These are phyloP conservation scores for Penicillium sp. DNA, from an alignment of 2,329 filamentous ascomycete species.

Conservation along the genomic window DNA sequence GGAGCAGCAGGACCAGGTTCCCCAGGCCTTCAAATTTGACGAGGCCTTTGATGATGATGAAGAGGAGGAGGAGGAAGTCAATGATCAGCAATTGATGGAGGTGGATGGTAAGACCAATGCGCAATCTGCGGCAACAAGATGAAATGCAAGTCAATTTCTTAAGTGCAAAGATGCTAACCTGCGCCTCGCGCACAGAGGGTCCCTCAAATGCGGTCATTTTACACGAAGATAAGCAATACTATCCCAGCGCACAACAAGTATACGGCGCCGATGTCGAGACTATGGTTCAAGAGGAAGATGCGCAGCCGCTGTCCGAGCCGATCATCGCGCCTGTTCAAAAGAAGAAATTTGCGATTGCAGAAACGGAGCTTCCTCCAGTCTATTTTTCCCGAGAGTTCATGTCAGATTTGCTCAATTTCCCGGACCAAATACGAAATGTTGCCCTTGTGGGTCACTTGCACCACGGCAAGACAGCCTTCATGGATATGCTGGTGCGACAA, in stretches of 20 bases:
- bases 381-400: slow-evolving; percentile 86
- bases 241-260: slow-evolving; percentile 92
- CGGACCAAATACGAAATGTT: slow-evolving; percentile 88
- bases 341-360: slow-evolving; percentile 94
- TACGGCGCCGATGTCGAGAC: slow-evolving; percentile 94
- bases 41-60: slow-evolving; percentile 60
- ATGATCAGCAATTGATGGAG: slow-evolving; percentile 86
- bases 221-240: slow-evolving; percentile 99
- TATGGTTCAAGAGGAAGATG: slow-evolving; percentile 93
- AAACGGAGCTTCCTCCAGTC: slow-evolving; percentile 82
- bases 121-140: slow-evolving; percentile 14
- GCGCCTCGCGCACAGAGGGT: slow-evolving; percentile 56
- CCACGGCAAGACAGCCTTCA: slow-evolving; percentile 95
- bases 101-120: slow-evolving; percentile 58
- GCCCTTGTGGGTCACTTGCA: slow-evolving; percentile 89
- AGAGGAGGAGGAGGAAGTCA: slow-evolving; percentile 55
- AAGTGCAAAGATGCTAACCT: slow-evolving; percentile 19
- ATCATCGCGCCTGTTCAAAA: slow-evolving; percentile 89
- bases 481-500: slow-evolving; percentile 96
- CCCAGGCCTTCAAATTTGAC: slow-evolving; percentile 72
- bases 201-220: slow-evolving; percentile 95
- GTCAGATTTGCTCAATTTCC: slow-evolving; percentile 93
- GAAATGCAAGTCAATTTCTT: neutral
- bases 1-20: slow-evolving; percentile 67
- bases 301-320: slow-evolving; percentile 82